Evolutionary conservation across 1,139 yeast species (phyloP).

Genomic region (Candida sp.): DNA sequence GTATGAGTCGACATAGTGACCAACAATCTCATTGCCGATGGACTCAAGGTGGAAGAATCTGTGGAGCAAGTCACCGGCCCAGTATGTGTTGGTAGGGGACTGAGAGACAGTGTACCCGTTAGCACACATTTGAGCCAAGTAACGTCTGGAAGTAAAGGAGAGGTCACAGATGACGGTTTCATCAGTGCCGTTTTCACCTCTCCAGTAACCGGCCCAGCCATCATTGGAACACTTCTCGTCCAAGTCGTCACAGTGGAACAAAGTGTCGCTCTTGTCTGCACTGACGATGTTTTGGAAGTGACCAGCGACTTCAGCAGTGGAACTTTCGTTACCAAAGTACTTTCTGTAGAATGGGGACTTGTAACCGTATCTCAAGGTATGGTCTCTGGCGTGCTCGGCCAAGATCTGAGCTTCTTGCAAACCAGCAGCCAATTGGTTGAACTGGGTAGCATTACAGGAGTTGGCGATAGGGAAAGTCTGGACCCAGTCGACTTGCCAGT

Average conservation of each 20-base stretch:
- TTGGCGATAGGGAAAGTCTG: constrained; percentile 20
- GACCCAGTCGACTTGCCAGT: constrained; percentile 21
- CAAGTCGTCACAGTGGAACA: constrained; percentile 37
- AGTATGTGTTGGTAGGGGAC: constrained; percentile 14
- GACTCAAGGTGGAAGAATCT: constrained; percentile 27
- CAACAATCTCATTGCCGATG: constrained; percentile 21
- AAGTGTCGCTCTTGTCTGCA: constrained; percentile 27
- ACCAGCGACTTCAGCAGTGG: constrained; percentile 35
- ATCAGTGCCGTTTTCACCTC: constrained; percentile 34
- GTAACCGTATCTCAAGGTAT: constrained; percentile 25
- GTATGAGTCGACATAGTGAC: constrained; percentile 25
- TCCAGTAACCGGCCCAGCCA: constrained; percentile 42
- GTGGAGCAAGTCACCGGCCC: constrained; percentile 24
- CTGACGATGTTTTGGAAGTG: constrained; percentile 26
- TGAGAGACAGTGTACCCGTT: constrained; percentile 23
- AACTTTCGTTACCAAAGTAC: constrained; percentile 32
- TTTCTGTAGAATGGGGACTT: constrained; percentile 23
- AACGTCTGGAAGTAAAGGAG: constrained; percentile 20
- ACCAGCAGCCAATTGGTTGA: constrained; percentile 20
- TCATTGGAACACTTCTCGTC: constrained; percentile 33
- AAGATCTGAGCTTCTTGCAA: constrained; percentile 20
- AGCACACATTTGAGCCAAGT: constrained; percentile 23
- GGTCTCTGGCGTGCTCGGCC: constrained; percentile 29
- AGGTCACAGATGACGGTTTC: constrained; percentile 29
- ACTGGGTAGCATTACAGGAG: constrained; percentile 24